Conservation (phyloP, 352 stramenopile genomes). For the Globisporangium orthogonon region DNA sequence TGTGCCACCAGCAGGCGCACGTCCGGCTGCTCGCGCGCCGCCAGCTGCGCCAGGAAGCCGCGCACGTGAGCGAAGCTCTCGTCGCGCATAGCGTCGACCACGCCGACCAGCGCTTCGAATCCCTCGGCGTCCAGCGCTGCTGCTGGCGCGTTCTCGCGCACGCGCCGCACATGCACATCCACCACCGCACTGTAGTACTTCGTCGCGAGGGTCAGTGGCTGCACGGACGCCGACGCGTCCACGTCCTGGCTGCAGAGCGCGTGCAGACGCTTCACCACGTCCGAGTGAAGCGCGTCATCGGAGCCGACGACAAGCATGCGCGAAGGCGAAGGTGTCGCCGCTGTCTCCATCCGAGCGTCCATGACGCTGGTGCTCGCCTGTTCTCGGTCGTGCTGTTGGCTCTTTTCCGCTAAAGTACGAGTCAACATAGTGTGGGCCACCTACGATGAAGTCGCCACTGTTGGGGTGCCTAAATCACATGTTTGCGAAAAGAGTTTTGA, state of each 20-base stretch:
- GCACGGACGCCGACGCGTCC: background rate
- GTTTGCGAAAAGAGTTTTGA: too few relatives aligned
- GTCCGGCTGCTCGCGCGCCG: constrained; percentile 39
- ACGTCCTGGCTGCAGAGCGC: constrained; percentile 24
- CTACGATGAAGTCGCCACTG: too few relatives aligned
- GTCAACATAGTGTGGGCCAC: too few relatives aligned
- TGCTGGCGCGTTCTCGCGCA: constrained; percentile 33
- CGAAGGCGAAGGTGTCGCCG: background rate
- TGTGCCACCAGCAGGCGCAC: constrained; percentile 46
- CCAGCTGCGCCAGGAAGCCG: constrained; percentile 35
- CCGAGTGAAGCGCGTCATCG: constrained; percentile 15
- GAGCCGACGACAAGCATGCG: constrained; percentile 41
- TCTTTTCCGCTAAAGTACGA: constrained; percentile 1
- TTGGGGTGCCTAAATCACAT: too few relatives aligned
- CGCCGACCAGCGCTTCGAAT: constrained; percentile 62
- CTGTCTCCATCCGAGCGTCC: background rate
- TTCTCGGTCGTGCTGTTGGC: too few relatives aligned
- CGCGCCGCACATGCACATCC: constrained; percentile 40
- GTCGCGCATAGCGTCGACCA: constrained; percentile 30
- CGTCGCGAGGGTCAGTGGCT: constrained; percentile 36
- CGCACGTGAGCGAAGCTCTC: constrained; percentile 40
- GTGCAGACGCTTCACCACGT: constrained; percentile 21
- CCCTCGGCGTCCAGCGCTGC: constrained; percentile 29
- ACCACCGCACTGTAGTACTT: constrained; percentile 69
- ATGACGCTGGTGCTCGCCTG: background rate